Percentiles rank a stretch among this genome's conserved stretches.
phyloP scores from a whole-genome alignment of 352 stramenopile species.

The Phytophthora meadii region DNA sequence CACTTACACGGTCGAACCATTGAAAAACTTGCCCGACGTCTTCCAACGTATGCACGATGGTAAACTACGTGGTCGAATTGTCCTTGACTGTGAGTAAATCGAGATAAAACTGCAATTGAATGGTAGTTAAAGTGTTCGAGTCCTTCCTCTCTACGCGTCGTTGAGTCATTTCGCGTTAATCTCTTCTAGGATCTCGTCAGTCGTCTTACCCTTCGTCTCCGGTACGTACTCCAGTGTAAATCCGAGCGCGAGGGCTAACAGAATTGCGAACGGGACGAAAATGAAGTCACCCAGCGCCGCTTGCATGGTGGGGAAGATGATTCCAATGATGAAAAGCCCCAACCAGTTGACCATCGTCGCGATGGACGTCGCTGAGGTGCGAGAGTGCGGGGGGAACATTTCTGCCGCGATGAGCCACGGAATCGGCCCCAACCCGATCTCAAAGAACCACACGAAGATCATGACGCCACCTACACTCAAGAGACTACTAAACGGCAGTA shows the following conservation, averaged over 20 bases:
- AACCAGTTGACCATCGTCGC: slow-evolving; percentile 96
- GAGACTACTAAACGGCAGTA: slow-evolving; percentile 61
- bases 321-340: slow-evolving; percentile 94
- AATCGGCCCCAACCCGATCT: slow-evolving; percentile 89
- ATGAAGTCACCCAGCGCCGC: slow-evolving; percentile 78
- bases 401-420: slow-evolving; percentile 96
- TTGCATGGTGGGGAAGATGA: slow-evolving; percentile 94
- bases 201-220: slow-evolving; percentile 91
- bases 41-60: slow-evolving; percentile 52
- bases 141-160: slow-evolving; percentile 2
- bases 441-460: slow-evolving; percentile 81
- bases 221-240: slow-evolving; percentile 88
- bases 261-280: slow-evolving; percentile 90
- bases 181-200: slow-evolving; percentile 68
- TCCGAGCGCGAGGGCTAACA: slow-evolving; percentile 68
- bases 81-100: slow-evolving; percentile 51
- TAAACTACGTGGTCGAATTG: slow-evolving; percentile 46
- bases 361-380: slow-evolving; percentile 89
- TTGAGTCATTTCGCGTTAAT: slow-evolving; percentile 33
- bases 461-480: slow-evolving; percentile 67
- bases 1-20: slow-evolving; percentile 44
- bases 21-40: slow-evolving; percentile 49
- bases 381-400: slow-evolving; percentile 95
- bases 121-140: neutral
- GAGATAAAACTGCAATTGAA: slow-evolving; percentile 3